These are phyloP conservation scores for Westerdykella sp. DNA, from an alignment of 2,329 filamentous ascomycete genomes.

Conservation along the genomic window DNA sequence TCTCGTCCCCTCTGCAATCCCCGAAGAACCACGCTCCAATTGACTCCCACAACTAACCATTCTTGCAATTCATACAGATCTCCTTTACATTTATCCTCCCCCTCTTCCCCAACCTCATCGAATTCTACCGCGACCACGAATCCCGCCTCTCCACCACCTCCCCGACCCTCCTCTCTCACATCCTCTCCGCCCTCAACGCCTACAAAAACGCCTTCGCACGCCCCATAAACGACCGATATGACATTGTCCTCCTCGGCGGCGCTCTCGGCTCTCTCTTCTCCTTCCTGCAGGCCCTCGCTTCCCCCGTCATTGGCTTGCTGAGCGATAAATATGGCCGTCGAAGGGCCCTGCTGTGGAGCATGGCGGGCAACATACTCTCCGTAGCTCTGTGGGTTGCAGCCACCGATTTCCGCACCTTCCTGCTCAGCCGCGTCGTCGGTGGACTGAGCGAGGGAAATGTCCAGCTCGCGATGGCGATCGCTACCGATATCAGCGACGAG, in stretches of 20 bases:
- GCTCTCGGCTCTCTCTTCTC: constrained; percentile 92
- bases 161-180: constrained; percentile 65
- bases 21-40: constrained; percentile 1
- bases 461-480: constrained; percentile 91
- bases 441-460: constrained; percentile 95
- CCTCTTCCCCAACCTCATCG: constrained; percentile 87
- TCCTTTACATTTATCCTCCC: constrained; percentile 98
- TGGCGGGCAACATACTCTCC: constrained; percentile 87
- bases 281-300: constrained; percentile 84
- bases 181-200: constrained; percentile 77
- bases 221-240: constrained; percentile 92
- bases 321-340: constrained; percentile 86
- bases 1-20: constrained; percentile 9
- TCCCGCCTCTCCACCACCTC: constrained; percentile 44
- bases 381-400: constrained; percentile 92
- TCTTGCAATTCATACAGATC: constrained; percentile 53
- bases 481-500: constrained; percentile 89
- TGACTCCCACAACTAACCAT: background rate
- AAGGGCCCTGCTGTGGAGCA: constrained; percentile 80
- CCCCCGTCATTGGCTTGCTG: constrained; percentile 80
- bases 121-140: constrained; percentile 90
- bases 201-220: constrained; percentile 92
- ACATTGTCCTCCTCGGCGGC: constrained; percentile 90
- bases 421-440: constrained; percentile 86
- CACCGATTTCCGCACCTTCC: constrained; percentile 89